These are phyloP conservation scores for Tripidium arundinaceum DNA, from an alignment of 202 grass and related monocot species.

Conservation along the genomic window DNA sequence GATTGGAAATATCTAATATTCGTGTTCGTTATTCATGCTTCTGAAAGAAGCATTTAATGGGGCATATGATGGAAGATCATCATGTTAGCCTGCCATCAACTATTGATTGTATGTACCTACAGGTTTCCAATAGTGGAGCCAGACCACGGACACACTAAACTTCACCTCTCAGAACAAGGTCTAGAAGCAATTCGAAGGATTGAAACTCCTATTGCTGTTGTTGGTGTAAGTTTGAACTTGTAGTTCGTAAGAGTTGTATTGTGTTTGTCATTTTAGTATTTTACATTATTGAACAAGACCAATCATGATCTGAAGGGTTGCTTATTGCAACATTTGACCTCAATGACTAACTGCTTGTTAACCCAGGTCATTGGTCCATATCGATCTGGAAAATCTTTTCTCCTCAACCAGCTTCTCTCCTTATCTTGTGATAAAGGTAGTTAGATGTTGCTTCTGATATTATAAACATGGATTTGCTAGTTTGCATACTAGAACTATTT, in stretches of 20 bases:
- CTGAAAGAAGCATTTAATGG: background rate
- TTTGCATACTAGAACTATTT: background rate
- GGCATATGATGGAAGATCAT: background rate
- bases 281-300: background rate
- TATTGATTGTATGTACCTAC: background rate
- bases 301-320: background rate
- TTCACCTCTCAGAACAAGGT: conserved; percentile 74
- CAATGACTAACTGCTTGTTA: background rate
- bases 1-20: background rate
- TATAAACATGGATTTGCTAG: conserved; percentile 18
- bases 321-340: background rate
- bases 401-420: conserved; percentile 94
- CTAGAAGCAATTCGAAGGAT: conserved; percentile 90
- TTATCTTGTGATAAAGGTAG: conserved; percentile 98
- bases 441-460: conserved; percentile 34
- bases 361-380: conserved; percentile 94
- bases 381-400: conserved; percentile 93
- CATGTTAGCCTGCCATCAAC: background rate
- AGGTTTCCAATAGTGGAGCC: conserved; percentile 98
- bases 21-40: background rate
- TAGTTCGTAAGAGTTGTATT: background rate
- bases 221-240: conserved; percentile 62
- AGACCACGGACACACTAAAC: conserved; percentile 91
- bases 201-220: conserved; percentile 77
- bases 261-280: background rate